Evolutionary conservation across 192 early-diverging fungal species (phyloP), one percentile per base, ranked within the genome.

Genomic region (Obelidium mucronatum): DNA sequence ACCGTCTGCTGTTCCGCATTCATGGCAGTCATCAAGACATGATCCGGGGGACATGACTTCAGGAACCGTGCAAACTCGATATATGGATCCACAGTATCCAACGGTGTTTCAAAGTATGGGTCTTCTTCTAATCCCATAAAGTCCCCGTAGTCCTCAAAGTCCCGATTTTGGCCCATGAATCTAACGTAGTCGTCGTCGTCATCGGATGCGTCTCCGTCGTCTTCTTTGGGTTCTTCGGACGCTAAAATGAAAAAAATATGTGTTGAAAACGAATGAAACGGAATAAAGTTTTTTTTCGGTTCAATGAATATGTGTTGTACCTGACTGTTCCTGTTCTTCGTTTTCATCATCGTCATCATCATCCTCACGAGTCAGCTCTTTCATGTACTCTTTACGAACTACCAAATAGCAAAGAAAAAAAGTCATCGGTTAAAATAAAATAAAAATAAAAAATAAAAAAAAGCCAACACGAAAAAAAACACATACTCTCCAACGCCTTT

Each of bases 71-170:
- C 53, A 37, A 77, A 69, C 44, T 77, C 76, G 56, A 77, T 69
- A 56, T 77, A 77, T 42, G 76, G 76, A 48, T 77, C 76, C 5
- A 77, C 67, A 28, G 44, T 2, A 40, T 77, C 76, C 67, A 77
- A 61, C 28, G 76, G 76, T n/a, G 76, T 77, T 56, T 67, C 65
- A 35, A 76, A 67, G 35, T 61, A 68, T 13, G 67, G 64, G 34
- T 77, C 76, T 48, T 77, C 76, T 44, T 77, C 76, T n/a, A 77
- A 62, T 35, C 67, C 76, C 52, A 61, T 61, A 48, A 68, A 67
- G 30, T 77, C 67, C 31, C 59, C 58, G 30, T 70, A 56, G 65
- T 67, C 64, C 26, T 28, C 55, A 39, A 22, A 24, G 2, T 48
- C 67, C 35, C 34, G 39, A 11, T 59, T 36, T 42, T 56, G 35